Base-by-base conservation (phyloP, 2,329 filamentous ascomycete species). In the Pseudopyrenochaeta lycopersici region DNA sequence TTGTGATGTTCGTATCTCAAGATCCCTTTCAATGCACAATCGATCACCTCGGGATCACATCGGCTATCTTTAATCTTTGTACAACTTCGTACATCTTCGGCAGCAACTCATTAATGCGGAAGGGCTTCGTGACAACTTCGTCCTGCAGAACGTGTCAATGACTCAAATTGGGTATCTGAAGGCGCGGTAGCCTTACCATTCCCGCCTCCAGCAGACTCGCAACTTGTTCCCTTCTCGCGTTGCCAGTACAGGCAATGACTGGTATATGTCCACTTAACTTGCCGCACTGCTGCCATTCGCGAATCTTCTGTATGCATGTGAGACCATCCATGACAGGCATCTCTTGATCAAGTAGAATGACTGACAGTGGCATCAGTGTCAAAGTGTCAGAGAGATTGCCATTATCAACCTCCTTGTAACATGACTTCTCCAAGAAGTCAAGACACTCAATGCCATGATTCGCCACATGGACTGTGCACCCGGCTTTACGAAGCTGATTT, bases 281-380 rank as follows among this genome's bases (percentile, higher is more conserved):
- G 7, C 65, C 52, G 9, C 43, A 48, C 17, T 10, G 42, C 47
- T 67, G 53, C 53, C 62, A 59, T 11, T 50, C 57, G 21, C 62
- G 61, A 36, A 71, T 68, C 20, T 54, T 43, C 14, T 51, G 45
- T 9, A 66, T 54, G 32, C 59, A 56, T 14, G 58, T 62, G 23
- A 72, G 46, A 9, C 71, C 71, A 46, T 71, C 61, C 66, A 68
- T 70, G 12, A 70, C 45, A 10, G 71, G 71, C 71, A 74, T 74
- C 40, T 74, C 71, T 21, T 62, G 52, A 39, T 74, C 71, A 54
- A 70, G 58, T 2, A 63, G 58, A 2, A 64, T 51, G 31, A 48
- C n/a, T 18, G 38, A 27, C 14, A 15, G 38, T 10, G 2, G 43
- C 31, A 9, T 56, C 29, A 45, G 46, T 18, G 21, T 46, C 21